Evolutionary conservation across 2,329 filamentous ascomycete species (phyloP).

Genomic region (Stagonosporopsis vannaccii): DNA sequence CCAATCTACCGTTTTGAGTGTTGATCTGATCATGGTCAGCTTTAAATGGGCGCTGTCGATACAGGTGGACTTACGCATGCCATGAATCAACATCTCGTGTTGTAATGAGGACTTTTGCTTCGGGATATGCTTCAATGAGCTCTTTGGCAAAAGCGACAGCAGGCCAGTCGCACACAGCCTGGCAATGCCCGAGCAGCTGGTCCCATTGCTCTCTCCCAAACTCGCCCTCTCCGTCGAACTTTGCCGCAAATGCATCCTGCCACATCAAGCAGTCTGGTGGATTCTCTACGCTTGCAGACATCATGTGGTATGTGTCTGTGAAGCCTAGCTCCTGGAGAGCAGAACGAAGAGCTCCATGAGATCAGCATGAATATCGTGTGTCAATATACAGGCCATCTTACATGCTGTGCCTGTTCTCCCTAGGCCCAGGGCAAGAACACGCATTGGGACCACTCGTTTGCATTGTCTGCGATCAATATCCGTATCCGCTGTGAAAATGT

Average conservation of each 20-base stretch:
- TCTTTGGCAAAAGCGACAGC: slow-evolving; percentile 39
- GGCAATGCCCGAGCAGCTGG: slow-evolving; percentile 55
- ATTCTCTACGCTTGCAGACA: slow-evolving; percentile 73
- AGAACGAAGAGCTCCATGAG: slow-evolving; percentile 58
- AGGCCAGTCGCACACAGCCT: slow-evolving; percentile 44
- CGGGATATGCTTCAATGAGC: slow-evolving; percentile 44
- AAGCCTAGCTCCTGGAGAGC: slow-evolving; percentile 73
- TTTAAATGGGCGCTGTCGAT: too few relatives aligned
- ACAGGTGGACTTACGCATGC: slow-evolving; percentile 41
- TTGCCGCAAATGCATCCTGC: slow-evolving; percentile 71
- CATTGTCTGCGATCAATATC: slow-evolving; percentile 66
- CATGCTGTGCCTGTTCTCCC: slow-evolving; percentile 71
- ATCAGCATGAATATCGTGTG: not conserved
- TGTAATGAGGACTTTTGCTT: slow-evolving; percentile 47
- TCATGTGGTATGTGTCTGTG: slow-evolving; percentile 49
- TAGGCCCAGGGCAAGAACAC: slow-evolving; percentile 72
- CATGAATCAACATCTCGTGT: slow-evolving; percentile 23
- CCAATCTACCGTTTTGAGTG: slow-evolving; percentile 73
- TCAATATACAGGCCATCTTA: not conserved
- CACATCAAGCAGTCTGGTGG: slow-evolving; percentile 72
- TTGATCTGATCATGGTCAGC: slow-evolving; percentile 51
- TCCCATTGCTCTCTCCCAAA: slow-evolving; percentile 64
- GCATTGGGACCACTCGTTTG: slow-evolving; percentile 73
- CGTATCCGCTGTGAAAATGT: slow-evolving; percentile 21
- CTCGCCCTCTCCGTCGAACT: slow-evolving; percentile 66